A percentile compares a stretch with the other conserved stretches of the same genome.
These are phyloP conservation scores for Epichloe amarillans DNA, from an alignment of 2,329 filamentous ascomycete species.

Conservation along the genomic window DNA sequence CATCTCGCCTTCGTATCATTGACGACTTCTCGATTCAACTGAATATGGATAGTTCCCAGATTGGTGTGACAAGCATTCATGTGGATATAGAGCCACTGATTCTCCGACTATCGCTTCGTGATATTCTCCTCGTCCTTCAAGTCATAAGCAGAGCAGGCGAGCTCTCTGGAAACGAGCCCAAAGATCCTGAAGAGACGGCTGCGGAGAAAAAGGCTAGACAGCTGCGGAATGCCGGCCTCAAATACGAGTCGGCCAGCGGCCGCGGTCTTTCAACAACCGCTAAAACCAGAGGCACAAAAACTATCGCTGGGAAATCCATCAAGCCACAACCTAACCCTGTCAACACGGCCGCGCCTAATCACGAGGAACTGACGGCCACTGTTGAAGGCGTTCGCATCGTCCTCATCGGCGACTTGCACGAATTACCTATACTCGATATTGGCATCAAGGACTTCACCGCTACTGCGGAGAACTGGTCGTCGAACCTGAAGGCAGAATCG, in stretches of 20 bases:
- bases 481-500: constrained; percentile 72
- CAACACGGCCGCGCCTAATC: constrained; percentile 11
- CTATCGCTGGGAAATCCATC: constrained; percentile 18
- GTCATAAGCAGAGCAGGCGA: constrained; percentile 86
- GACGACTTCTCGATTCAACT: constrained; percentile 92
- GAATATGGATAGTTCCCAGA: constrained; percentile 60
- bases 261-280: constrained; percentile 39
- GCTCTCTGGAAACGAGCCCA: constrained; percentile 55
- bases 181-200: constrained; percentile 20
- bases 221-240: constrained; percentile 34
- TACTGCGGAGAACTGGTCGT: constrained; percentile 82
- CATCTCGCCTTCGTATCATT: constrained; percentile 75
- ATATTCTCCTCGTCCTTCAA: constrained; percentile 87
- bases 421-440: constrained; percentile 86
- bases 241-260: constrained; percentile 43
- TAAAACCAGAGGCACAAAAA: constrained; percentile 27
- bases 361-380: constrained; percentile 72
- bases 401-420: constrained; percentile 88
- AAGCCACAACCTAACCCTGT: constrained; percentile 10
- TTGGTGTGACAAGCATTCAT: constrained; percentile 62
- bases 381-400: constrained; percentile 85
- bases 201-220: constrained; percentile 45
- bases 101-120: constrained; percentile 75
- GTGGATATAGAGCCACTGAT: constrained; percentile 86
- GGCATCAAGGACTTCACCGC: constrained; percentile 83